A percentile compares a stretch with the other conserved stretches of the same genome.
These are phyloP conservation scores for Boletus sp. DNA, from an alignment of 1,284 basidiomycete species.

Conservation along the genomic window DNA sequence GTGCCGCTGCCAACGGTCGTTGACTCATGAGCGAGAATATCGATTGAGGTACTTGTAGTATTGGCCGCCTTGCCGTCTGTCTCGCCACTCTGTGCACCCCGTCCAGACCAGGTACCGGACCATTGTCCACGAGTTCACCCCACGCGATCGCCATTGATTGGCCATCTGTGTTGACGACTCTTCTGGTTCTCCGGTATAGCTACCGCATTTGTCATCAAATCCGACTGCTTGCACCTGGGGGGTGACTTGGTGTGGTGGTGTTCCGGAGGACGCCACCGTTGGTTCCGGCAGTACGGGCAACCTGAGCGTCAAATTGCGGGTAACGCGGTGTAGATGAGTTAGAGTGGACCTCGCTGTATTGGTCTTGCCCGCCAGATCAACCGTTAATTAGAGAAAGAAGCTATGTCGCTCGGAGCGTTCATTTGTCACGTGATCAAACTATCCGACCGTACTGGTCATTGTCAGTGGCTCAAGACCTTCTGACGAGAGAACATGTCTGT, in stretches of 20 bases:
- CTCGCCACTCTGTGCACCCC: conserved; percentile 74
- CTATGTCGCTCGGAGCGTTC: too few relatives aligned
- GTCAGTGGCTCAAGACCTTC: too few relatives aligned
- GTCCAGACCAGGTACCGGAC: conserved; percentile 76
- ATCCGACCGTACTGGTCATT: too few relatives aligned
- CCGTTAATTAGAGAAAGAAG: conserved; percentile 59
- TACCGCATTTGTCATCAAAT: conserved; percentile 44
- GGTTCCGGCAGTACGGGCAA: conserved; percentile 44
- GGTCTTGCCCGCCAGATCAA: conserved; percentile 60
- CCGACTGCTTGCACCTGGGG: conserved; percentile 45
- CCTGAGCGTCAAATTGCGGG: conserved; percentile 46
- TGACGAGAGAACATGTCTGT: conserved; percentile 98
- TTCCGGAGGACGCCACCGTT: too few relatives aligned
- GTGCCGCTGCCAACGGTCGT: too few relatives aligned
- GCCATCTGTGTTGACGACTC: conserved; percentile 39
- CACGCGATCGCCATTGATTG: conserved; percentile 47
- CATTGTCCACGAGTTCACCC: conserved; percentile 77
- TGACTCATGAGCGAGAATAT: conserved; percentile 71
- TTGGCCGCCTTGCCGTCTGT: conserved; percentile 53
- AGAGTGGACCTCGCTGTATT: conserved; percentile 45
- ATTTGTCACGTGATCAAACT: too few relatives aligned
- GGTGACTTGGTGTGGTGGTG: conserved; percentile 44
- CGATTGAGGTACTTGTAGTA: conserved; percentile 70
- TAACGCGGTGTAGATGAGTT: conserved; percentile 33
- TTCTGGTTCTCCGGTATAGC: conserved; percentile 43